Evolutionary conservation across 2,329 filamentous ascomycete genomes (phyloP), one percentile per base, ranked within the genome.

Genomic region (Niveomyces coronatus): DNA sequence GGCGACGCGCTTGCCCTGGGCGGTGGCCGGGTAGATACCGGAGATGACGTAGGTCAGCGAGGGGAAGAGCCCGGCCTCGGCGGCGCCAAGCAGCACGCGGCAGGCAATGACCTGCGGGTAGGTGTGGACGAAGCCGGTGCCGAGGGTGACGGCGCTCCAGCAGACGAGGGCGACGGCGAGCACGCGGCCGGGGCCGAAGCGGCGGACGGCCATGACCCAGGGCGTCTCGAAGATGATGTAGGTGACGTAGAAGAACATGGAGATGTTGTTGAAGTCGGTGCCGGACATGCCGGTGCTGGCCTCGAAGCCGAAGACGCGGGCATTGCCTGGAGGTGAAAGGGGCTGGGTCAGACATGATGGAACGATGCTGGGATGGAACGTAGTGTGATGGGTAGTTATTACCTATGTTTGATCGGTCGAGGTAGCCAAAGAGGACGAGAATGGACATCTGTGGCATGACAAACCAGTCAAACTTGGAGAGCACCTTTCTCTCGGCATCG

Each of bases 21-120:
- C 52, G 11, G 50, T 50, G 3, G 55, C 43, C 4, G 54, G 49
- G 42, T 61, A 61, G 14, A 60, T 58, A 32, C 50, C 53, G 0
- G 52, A 51, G 18, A 60, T 56, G 35, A 58, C 42, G 37, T 56
- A 59, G 2, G 50, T 51, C 8, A 57, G 47, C 3, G 55, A 55
- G 0, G 58, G 58, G 2, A 59, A 54, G 0, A 61, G 37, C 0
- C 57, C 58, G 6, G 58, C 54, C 22, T 61, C 59, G 2, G 54
- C 56, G n/a, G 57, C 44, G 1, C 57, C 58, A 0, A 62, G 37
- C 0, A 62, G 47, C 1, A 60, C 53, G 10, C 56, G 49, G 2
- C 45, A 46, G 0, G 47, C 53, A 9, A 60, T 40, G 4, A 53
- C 43, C 4, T 51, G 44, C 1, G 42, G 41, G 10, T 55, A 59